Conservation (phyloP, 2,329 filamentous ascomycete species). For the Hypomyces rosellus region DNA sequence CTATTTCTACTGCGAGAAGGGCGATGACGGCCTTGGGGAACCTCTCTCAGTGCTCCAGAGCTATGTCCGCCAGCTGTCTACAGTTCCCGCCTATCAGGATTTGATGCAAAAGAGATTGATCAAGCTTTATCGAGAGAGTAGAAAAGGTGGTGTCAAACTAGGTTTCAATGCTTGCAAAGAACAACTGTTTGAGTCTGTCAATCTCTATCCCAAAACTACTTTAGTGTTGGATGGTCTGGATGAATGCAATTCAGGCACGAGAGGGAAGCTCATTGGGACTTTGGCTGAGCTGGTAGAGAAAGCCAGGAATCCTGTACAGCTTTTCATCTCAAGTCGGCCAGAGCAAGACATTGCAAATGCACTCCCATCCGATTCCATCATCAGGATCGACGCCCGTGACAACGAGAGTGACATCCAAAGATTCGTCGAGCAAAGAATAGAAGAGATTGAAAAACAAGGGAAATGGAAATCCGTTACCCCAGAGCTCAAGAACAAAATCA, state of each 20-base stretch:
- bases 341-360: neutral
- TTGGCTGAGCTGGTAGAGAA: neutral
- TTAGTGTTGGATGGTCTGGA: slow-evolving; percentile 4
- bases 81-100: neutral
- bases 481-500: neutral
- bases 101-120: neutral
- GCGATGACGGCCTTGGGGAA: neutral
- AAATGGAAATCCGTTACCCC: neutral
- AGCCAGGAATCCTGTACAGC: neutral
- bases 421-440: slow-evolving; percentile 1
- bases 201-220: neutral
- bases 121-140: neutral
- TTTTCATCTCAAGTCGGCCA: slow-evolving; percentile 1
- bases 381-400: neutral
- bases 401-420: neutral
- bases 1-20: slow-evolving; percentile 2
- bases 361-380: neutral
- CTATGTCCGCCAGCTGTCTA: slow-evolving; percentile 4
- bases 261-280: neutral
- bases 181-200: neutral
- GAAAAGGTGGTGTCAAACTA: neutral
- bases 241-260: neutral
- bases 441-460: neutral
- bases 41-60: neutral
- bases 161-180: neutral